Percentiles rank a stretch among this genome's conserved stretches.
These are phyloP conservation scores for Hypoxylon fuscum DNA, from an alignment of 495 filamentous ascomycete species.

Conservation along the genomic window DNA sequence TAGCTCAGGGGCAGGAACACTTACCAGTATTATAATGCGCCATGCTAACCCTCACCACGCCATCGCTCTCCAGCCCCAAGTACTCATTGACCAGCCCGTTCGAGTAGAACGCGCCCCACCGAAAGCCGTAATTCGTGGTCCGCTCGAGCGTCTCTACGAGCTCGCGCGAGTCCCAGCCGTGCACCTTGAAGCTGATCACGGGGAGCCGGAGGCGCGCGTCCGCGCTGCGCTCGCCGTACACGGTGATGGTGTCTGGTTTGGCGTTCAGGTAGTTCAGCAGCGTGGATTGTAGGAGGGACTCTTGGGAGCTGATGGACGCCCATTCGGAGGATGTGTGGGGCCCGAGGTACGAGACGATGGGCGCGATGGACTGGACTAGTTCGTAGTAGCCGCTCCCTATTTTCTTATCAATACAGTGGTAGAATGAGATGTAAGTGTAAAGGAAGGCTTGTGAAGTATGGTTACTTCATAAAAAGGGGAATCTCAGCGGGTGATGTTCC, in stretches of 20 bases:
- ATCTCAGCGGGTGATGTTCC: background rate
- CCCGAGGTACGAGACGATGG: conserved; percentile 65
- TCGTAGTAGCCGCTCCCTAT: conserved; percentile 67
- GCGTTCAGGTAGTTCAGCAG: conserved; percentile 64
- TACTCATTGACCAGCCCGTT: conserved; percentile 68
- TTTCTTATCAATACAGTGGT: background rate
- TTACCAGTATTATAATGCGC: conserved; percentile 80
- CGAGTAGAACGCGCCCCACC: conserved; percentile 76
- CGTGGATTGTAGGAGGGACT: conserved; percentile 64
- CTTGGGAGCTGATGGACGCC: conserved; percentile 63
- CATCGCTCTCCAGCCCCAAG: conserved; percentile 64
- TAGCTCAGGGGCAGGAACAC: conserved; percentile 39
- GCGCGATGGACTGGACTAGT: conserved; percentile 65
- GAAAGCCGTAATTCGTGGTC: conserved; percentile 63
- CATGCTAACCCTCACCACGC: conserved; percentile 74
- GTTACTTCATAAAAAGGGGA: background rate
- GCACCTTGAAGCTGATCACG: conserved; percentile 71
- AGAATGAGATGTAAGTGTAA: background rate
- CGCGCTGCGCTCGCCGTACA: conserved; percentile 64
- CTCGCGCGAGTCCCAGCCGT: conserved; percentile 62
- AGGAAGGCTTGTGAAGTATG: background rate
- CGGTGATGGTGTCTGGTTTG: conserved; percentile 56
- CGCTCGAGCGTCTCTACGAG: conserved; percentile 71
- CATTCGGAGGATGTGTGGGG: conserved; percentile 50
- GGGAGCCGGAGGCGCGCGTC: conserved; percentile 62